phyloP scores from a whole-genome alignment of 192 early-diverging fungal genomes.

The Rhizophlyctis rosea region DNA sequence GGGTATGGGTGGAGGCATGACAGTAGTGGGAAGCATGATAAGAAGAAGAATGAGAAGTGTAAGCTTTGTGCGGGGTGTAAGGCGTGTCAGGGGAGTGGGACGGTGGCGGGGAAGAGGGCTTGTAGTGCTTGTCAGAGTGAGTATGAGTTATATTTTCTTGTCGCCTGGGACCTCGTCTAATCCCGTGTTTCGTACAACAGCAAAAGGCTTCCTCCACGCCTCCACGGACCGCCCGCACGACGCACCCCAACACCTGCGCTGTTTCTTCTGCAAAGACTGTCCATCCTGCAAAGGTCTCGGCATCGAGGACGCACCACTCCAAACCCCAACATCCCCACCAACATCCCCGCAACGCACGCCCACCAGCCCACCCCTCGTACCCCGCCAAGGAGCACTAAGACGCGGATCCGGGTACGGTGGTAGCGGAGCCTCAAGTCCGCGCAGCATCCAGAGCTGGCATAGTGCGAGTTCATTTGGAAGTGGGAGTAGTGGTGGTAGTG shows the following conservation, averaged over 20 bases:
- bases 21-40: constrained; percentile 30
- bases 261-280: constrained; percentile 48
- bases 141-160: not conserved
- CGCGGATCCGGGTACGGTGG: too few relatives aligned
- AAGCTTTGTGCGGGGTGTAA: constrained; percentile 35
- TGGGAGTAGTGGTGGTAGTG: too few relatives aligned
- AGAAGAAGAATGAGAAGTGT: constrained; percentile 22
- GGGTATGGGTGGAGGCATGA: constrained; percentile 39
- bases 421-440: too few relatives aligned
- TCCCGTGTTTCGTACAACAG: not conserved
- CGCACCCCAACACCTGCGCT: constrained; percentile 37
- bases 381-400: too few relatives aligned
- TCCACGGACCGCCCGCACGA: constrained; percentile 36
- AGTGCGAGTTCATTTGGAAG: too few relatives aligned
- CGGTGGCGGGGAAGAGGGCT: constrained; percentile 30
- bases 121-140: constrained; percentile 30
- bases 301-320: constrained; percentile 22
- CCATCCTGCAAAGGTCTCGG: constrained; percentile 32
- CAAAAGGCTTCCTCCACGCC: constrained; percentile 32
- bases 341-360: too few relatives aligned
- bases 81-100: constrained; percentile 30
- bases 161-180: not conserved
- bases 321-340: too few relatives aligned
- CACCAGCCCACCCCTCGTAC: too few relatives aligned
- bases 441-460: too few relatives aligned